Percentiles rank a stretch among this genome's conserved stretches.
Conservation (phyloP, 1,284 basidiomycete genomes). For the Trametes sp. region DNA sequence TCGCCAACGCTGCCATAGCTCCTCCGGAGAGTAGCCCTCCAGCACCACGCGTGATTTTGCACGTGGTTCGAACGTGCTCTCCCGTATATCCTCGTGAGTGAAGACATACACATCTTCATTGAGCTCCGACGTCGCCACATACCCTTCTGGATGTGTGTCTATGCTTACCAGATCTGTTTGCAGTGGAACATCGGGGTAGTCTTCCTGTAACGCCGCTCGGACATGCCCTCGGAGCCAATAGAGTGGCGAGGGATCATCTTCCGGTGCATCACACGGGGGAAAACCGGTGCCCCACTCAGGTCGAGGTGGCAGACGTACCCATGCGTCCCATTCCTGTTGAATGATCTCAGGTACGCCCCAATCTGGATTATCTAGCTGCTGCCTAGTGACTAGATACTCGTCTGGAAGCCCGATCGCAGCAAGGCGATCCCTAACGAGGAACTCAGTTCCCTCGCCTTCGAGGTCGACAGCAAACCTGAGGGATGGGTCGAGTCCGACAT, state of each 20-base stretch:
- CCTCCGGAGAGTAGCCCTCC: not conserved
- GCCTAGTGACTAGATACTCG: not conserved
- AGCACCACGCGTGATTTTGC: not conserved
- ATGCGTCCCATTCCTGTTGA: not conserved
- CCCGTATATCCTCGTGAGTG: not conserved
- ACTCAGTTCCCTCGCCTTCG: constrained; percentile 3
- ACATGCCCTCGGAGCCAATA: constrained; percentile 10
- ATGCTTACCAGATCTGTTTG: not conserved
- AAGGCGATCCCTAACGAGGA: constrained; percentile 33
- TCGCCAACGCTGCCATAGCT: not conserved
- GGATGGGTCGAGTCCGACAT: not conserved
- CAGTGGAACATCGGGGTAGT: not conserved
- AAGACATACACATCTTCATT: not conserved
- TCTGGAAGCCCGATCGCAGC: constrained; percentile 1
- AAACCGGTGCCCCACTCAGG: constrained; percentile 4
- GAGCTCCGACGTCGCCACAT: not conserved
- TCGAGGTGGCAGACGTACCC: not conserved
- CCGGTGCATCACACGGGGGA: not conserved
- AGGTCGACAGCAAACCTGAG: not conserved
- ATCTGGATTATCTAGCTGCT: not conserved
- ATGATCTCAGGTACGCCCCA: not conserved
- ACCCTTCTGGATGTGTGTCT: not conserved
- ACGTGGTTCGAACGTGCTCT: not conserved
- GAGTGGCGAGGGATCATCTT: not conserved
- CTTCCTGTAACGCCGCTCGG: not conserved